These are phyloP conservation scores for Podospora didyma DNA, from an alignment of 495 filamentous ascomycete species.

Conservation along the genomic window DNA sequence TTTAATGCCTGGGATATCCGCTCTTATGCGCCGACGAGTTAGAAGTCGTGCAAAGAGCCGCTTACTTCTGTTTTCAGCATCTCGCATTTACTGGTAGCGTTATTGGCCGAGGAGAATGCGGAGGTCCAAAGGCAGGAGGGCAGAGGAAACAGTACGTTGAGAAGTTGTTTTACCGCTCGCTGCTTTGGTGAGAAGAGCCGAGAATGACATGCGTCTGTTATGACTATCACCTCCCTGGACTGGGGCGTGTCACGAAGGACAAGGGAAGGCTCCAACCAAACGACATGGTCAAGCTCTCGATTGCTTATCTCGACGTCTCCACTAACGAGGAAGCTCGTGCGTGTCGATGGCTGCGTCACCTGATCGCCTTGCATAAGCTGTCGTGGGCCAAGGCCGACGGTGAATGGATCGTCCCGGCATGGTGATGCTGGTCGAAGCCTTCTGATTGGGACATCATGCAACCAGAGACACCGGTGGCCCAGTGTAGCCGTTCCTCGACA, in stretches of 20 bases:
- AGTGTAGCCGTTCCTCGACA: neutral
- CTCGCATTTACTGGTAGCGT: constrained; percentile 16
- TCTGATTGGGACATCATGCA: constrained; percentile 7
- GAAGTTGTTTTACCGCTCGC: neutral
- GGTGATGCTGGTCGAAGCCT: neutral
- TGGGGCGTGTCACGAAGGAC: neutral
- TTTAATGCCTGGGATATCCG: constrained; percentile 27
- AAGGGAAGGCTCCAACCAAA: neutral
- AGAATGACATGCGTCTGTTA: neutral
- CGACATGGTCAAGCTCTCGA: neutral
- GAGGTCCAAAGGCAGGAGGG: neutral
- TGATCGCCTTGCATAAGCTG: constrained; percentile 27
- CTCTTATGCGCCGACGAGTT: constrained; percentile 16
- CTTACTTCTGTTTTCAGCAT: constrained; percentile 21
- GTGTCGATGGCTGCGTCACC: constrained; percentile 23
- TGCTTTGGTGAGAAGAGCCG: neutral
- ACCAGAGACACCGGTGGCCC: neutral
- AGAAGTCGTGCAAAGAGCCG: constrained; percentile 22
- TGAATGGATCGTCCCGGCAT: constrained; percentile 20
- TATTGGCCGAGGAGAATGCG: constrained; percentile 7
- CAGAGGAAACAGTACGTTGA: no score
- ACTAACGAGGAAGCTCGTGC: neutral
- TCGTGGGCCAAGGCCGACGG: constrained; percentile 3
- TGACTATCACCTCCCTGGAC: no score
- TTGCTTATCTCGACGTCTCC: constrained; percentile 4